Conservation (phyloP, 768 basidiomycete species). For the Symmetrospora coprosmae region DNA sequence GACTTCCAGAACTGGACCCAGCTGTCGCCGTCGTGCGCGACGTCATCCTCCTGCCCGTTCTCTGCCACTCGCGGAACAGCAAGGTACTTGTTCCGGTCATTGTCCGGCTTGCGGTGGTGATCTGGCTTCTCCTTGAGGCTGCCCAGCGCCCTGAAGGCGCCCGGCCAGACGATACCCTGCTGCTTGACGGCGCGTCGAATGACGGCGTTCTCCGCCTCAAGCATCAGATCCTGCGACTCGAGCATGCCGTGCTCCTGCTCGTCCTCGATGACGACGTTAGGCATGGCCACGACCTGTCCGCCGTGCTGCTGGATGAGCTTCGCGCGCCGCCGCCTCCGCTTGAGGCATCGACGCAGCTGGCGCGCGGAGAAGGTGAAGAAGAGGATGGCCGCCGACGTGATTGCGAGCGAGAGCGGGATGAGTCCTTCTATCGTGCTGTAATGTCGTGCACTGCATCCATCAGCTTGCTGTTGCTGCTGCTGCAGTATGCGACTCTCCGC, state of each 20-base stretch:
- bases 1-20: slow-evolving; percentile 17
- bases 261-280: slow-evolving; percentile 9
- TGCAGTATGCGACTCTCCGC: neutral
- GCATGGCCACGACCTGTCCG: neutral
- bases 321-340: neutral
- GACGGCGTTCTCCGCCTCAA: slow-evolving; percentile 18
- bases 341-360: neutral
- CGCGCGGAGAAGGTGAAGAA: neutral
- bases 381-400: neutral
- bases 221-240: slow-evolving; percentile 10
- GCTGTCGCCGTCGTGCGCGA: slow-evolving; percentile 8
- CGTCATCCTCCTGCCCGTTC: neutral
- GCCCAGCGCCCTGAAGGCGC: slow-evolving; percentile 14
- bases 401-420: slow-evolving; percentile 1
- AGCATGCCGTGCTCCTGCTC: slow-evolving; percentile 7
- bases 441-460: neutral
- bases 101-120: slow-evolving; percentile 12
- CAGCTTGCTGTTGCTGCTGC: neutral
- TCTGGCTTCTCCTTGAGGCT: slow-evolving; percentile 15
- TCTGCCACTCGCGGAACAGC: slow-evolving; percentile 6
- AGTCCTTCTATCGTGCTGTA: slow-evolving; percentile 7
- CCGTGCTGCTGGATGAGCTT: too few relatives aligned
- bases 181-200: slow-evolving; percentile 5
- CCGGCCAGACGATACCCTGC: slow-evolving; percentile 17
- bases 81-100: neutral